Base-by-base conservation (phyloP, 1,139 yeast species). In the Casaregolazyma lundiana region DNA sequence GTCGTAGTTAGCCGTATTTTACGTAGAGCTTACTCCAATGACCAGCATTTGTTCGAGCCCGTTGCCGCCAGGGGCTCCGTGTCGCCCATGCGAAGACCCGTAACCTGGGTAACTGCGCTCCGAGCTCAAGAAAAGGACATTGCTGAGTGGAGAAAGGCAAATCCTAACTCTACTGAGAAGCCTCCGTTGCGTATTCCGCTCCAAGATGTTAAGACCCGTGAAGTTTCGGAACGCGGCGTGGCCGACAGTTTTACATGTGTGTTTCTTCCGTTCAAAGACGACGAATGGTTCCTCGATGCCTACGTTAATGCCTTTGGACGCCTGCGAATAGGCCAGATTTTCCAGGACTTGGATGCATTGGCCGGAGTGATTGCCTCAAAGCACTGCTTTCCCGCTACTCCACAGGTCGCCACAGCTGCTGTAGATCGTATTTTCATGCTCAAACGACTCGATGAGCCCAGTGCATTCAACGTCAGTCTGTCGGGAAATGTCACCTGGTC, bases 401-500 rank as follows among this genome's bases (percentile, higher is more conserved):
- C 96, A 7, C 89, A 87, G 64, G 84, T 87, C 61, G 97, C 88
- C 30, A 90, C 97, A 11, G 97, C 97, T 1, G 83, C 94, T 13
- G 96, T 90, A 32, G 97, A 90, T 67, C 73, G 97, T 53, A 86
- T 90, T 56, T 86, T 86, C 64, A 83, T 90, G 81, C 80, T 88
- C 51, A 85, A 84, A 63, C 82, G 88, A 53, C 80, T 89, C 38
- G 96, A 88, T 60, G 88, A 84, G 58, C 80, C 89, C 52, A 73
- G 75, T 49, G 78, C 81, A 54, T 83, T 76, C 67, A 87, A 88
- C 64, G 84, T 90, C 59, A 75, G 87, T 21, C 70, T 90, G 53
- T 89, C 94, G 29, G 97, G 97, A 13, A 73, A 81, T 41, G 96
- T 88, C 35, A 84, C 95, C 11, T 90, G 96, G 89, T 88, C 96